Base-by-base conservation (phyloP, 805 yeast species). In the Monosporozyma siamensis region DNA sequence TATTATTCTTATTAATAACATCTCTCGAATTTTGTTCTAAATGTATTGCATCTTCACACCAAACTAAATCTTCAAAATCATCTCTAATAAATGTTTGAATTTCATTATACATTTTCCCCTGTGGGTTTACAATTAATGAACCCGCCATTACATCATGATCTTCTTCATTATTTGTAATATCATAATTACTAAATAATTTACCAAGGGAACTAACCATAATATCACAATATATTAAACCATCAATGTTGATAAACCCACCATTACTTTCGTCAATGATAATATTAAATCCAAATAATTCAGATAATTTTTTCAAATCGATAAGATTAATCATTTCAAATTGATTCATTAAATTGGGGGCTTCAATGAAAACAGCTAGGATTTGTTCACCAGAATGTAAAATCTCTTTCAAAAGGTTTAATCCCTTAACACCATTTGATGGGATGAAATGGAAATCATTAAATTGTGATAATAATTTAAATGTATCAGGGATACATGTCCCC, bases 401-500 rank as follows among this genome's bases (percentile, higher is more conserved):
- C 5, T 52, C 51, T 55, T 86, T 92, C 32, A 92, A 63, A 40
- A 79, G 79, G 9, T 68, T 71, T 62, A 63, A 55, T 1, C 87
- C 73, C 4, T 39, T 38, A 20, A 10, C n/a, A 54, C 86, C 95
- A 17, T 95, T 96, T 50, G 76, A 67, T 3, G 96, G 96, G 49
- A 80, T 78, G 60, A 88, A 90, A 51, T 79, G 79, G 31, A 82
- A 84, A 29, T 97, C 97, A 12, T 97, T 97, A 71, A 88, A 92
- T 61, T 89, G 90, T 55, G 74, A 73, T 53, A 92, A 69, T 45
- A 92, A 79, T 52, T 85, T 86, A 43, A 87, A 70, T 0, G 97
- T 89, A 60, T 92, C 97, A 23, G 86, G 92, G 61, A 90, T 92
- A 6, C 97, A 96, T 65, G 89, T 88, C 1, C 99, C 99, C 63